Evolutionary conservation across 2,329 filamentous ascomycete genomes (phyloP), one percentile per base, ranked within the genome.

Genomic region (Fonsecaea multimorphosa): DNA sequence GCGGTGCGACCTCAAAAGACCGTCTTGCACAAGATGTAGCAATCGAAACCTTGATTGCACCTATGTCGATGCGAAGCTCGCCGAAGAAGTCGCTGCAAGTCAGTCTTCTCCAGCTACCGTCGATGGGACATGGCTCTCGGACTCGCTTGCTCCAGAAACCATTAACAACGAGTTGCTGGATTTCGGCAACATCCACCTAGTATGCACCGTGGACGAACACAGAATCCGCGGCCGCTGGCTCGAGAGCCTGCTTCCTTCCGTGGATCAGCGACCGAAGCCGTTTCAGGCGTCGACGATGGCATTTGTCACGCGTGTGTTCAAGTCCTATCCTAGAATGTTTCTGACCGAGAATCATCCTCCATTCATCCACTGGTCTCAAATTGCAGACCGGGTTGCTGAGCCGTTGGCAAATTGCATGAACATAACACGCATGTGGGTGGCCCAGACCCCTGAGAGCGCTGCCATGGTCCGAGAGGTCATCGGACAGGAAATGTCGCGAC

Each of bases 211-310:
- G 67, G 77, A 83, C 54, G 78, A 77, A 0, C 78, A 82, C 27
- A 78, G 78, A 16, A 83, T 84, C 56, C 77, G 76, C 12, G 83
- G 81, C 46, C 81, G 82, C 11, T 85, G 82, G 83, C 72, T 85
- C 29, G 78, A 82, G 34, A 72, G 78, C 1, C 84, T 79, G 38
- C 78, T 84, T 4, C 82, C 82, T 0, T 64, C 80, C 0, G 77
- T 80, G 0, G 79, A 78, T 2, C 81, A 84, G 56, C 75, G 68
- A 2, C 62, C 75, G 34, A 85, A 84, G 64, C 60, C 74, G 0
- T 84, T 83, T 61, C 76, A 78, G 0, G 59, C 75, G 0, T 72
- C 67, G 8, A 75, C 82, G 2, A 76, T 74, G 0, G 67, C 72
- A 0, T 82, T 83, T 38, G 78, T 83, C 8, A 76, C 74, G 52